A percentile compares a stretch with the other conserved stretches of the same genome.
These are phyloP conservation scores for Marsdenia floribunda DNA, from an alignment of 257 asterid species.

Conservation along the genomic window DNA sequence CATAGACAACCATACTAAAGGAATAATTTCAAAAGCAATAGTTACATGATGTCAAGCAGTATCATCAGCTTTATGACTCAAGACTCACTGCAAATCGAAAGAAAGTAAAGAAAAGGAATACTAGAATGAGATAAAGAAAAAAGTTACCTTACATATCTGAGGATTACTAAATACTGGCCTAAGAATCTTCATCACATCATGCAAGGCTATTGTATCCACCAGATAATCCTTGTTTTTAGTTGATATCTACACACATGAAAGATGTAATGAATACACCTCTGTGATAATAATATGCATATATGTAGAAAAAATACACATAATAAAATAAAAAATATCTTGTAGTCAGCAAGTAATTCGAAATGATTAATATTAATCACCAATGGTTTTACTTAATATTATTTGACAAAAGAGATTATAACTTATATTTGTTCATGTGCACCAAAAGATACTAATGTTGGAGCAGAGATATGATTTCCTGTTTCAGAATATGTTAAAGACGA, in stretches of 20 bases:
- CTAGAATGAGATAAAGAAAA: not conserved
- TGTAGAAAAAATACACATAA: not conserved
- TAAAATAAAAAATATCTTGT: not conserved
- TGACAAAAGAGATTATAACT: not conserved
- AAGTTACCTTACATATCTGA: conserved; percentile 72
- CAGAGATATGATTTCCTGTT: not conserved
- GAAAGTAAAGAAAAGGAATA: not conserved
- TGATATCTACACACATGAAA: conserved; percentile 51
- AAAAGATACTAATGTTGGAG: not conserved
- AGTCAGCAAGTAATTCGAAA: too few species aligned
- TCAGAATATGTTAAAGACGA: not conserved
- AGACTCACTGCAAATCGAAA: not conserved
- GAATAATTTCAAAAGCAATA: not conserved
- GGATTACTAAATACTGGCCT: conserved; percentile 78
- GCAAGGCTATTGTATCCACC: conserved; percentile 75
- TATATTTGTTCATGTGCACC: not conserved
- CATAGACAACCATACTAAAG: not conserved
- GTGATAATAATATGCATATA: not conserved
- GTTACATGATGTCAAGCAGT: not conserved
- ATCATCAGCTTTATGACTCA: not conserved
- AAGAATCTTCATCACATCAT: conserved; percentile 77
- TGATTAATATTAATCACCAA: not conserved
- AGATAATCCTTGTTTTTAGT: conserved; percentile 61
- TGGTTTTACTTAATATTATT: not conserved
- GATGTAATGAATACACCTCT: not conserved